These are phyloP conservation scores for Cladosporium velox DNA, from an alignment of 2,329 filamentous ascomycete genomes.

Conservation along the genomic window DNA sequence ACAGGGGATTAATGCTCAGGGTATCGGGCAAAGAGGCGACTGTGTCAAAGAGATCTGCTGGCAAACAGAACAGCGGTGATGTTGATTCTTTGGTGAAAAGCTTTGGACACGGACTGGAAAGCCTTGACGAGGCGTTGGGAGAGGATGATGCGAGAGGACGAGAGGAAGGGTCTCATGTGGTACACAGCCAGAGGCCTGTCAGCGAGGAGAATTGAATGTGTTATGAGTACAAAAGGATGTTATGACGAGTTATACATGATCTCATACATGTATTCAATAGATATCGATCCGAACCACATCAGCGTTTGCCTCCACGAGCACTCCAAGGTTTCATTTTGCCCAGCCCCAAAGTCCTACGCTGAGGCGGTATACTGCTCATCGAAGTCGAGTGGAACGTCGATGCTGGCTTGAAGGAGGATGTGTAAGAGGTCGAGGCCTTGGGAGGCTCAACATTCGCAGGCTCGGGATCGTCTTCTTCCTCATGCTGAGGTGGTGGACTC, in stretches of 20 bases:
- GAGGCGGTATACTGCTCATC: constrained; percentile 37
- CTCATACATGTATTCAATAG: no score
- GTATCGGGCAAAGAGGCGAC: constrained; percentile 55
- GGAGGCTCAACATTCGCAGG: constrained; percentile 29
- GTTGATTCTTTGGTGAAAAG: constrained; percentile 41
- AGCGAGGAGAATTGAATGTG: constrained; percentile 6
- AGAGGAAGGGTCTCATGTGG: constrained; percentile 7
- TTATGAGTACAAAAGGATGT: not conserved
- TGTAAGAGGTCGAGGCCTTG: constrained; percentile 12
- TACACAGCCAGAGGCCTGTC: constrained; percentile 9
- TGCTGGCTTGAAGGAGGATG: constrained; percentile 37
- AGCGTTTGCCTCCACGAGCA: constrained; percentile 26
- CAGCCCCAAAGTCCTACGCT: constrained; percentile 53
- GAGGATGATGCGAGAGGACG: constrained; percentile 53
- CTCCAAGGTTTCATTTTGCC: constrained; percentile 55
- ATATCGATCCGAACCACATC: no score
- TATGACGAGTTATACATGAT: not conserved
- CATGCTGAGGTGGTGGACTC: constrained; percentile 41
- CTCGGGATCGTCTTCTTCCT: not conserved
- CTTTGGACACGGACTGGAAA: constrained; percentile 40
- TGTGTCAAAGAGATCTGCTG: constrained; percentile 32
- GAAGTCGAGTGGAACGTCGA: constrained; percentile 49
- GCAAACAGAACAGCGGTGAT: constrained; percentile 35
- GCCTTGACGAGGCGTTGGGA: constrained; percentile 39
- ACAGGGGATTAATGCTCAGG: constrained; percentile 59